Evolutionary conservation across 257 asterid genomes (phyloP), one percentile per base, ranked within the genome.

Genomic region (Gardenia jasminoides): DNA sequence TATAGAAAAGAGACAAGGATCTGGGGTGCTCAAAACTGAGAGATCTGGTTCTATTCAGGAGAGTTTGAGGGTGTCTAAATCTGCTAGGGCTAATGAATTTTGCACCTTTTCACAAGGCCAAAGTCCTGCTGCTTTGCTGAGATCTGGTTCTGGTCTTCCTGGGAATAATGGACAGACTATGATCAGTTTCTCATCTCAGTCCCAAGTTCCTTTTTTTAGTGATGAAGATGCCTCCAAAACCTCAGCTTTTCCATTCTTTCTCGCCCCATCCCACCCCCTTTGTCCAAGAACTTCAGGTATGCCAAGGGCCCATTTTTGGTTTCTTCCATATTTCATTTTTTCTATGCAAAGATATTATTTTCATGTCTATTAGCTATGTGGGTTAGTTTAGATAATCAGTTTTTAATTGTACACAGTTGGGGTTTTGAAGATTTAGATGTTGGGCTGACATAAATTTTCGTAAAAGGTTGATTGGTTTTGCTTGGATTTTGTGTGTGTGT

Each of bases 121-220:
- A 36, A 76, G 48, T 58, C 62, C 82, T 30, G 2, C 82, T 30
- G 2, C 71, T 76, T 79, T 82, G 69, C 68, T 68, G 82, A 82
- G 90, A 84, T 87, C 90, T 80, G 85, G 78, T 76, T 80, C 77
- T 30, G 74, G 69, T 31, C 68, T 52, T 30, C 58, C 78, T 1
- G 80, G 66, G 16, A 77, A 54, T 7, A 61, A 79, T 79, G 86
- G 86, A 2, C 86, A 83, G 70, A 70, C 83, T 2, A 83, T 83
- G 86, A 74, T 83, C 79, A 75, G 83, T 61, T 83, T 83, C 79
- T 83, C 86, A 28, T 75, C 86, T 78, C 83, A 80, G 66, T 71
- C 84, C 24, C 84, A 81, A 66, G 26, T 41, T 54, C n/a, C 74
- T 31, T 20, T 15, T 48, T 79, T 62, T 36, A 11, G 65, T 11